phyloP scores from a whole-genome alignment of 106 monocot species.

The Phalaenopsis equestris region DNA sequence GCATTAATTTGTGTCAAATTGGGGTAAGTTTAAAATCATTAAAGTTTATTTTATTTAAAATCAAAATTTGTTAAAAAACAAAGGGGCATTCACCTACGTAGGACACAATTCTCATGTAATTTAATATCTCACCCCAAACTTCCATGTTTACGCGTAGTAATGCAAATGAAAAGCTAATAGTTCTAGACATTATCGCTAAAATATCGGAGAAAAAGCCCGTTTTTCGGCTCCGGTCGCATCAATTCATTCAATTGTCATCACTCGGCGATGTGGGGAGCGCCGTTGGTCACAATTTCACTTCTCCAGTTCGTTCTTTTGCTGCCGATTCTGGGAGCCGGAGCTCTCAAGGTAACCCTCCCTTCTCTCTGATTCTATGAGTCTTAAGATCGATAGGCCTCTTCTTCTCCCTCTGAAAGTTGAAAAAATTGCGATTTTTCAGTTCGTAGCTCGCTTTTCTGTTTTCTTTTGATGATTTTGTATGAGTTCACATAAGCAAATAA shows the following conservation, averaged over 20 bases:
- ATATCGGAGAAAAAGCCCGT: background rate
- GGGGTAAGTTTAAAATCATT: no score
- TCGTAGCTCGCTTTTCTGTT: background rate
- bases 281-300: background rate
- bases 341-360: background rate
- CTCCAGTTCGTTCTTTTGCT: background rate
- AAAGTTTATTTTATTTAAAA: no score
- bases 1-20: no score
- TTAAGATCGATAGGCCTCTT: no score
- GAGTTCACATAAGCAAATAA: background rate
- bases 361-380: background rate
- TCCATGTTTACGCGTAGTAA: no score
- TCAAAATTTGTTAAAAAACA: no score
- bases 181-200: background rate
- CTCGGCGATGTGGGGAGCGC: background rate
- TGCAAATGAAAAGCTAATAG: no score
- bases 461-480: background rate
- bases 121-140: no score
- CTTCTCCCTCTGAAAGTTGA: background rate
- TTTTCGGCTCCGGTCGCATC: background rate
- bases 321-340: constrained; percentile 1
- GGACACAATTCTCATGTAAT: no score
- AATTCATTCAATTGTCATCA: background rate
- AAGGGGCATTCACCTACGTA: no score
- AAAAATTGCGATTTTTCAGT: background rate